A percentile compares a stretch with the other conserved stretches of the same genome.
These are phyloP conservation scores for Metschnikowia lunata DNA, from an alignment of 805 yeast species.

Conservation along the genomic window DNA sequence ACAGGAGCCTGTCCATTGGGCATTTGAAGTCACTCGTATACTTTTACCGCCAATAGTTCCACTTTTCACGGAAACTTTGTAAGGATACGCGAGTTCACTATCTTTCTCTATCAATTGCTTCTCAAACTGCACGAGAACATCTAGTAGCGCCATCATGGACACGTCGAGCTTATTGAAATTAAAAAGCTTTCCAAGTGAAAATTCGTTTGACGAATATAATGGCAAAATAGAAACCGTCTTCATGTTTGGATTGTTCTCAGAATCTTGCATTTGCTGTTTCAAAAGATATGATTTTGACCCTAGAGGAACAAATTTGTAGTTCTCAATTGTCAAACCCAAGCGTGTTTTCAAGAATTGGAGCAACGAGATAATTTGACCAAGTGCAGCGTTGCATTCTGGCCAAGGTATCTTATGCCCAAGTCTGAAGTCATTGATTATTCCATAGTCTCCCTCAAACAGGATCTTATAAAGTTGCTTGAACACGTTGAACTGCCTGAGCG, in stretches of 20 bases:
- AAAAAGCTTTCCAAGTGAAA: conserved; percentile 64
- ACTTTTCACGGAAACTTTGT: conserved; percentile 48
- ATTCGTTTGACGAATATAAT: conserved; percentile 65
- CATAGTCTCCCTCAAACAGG: conserved; percentile 65
- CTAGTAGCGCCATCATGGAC: conserved; percentile 75
- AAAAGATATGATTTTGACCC: conserved; percentile 81
- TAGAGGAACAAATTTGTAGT: conserved; percentile 70
- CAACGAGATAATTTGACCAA: conserved; percentile 77
- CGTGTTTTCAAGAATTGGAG: conserved; percentile 59
- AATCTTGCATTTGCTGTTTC: conserved; percentile 24
- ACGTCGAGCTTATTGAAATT: conserved; percentile 74
- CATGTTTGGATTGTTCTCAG: conserved; percentile 1
- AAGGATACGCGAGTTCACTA: conserved; percentile 62
- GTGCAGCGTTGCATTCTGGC: conserved; percentile 88
- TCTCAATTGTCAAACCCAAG: conserved; percentile 49
- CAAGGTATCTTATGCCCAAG: conserved; percentile 79
- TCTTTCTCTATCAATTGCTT: conserved; percentile 42
- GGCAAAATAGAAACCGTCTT: conserved; percentile 43
- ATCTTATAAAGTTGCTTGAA: conserved; percentile 80
- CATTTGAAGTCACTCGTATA: conserved; percentile 66
- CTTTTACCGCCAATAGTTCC: conserved; percentile 76
- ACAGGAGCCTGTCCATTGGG: conserved; percentile 89
- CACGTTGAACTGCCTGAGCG: conserved; percentile 70
- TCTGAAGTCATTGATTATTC: conserved; percentile 80
- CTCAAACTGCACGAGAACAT: conserved; percentile 53